Percentiles rank a stretch among this genome's conserved stretches.
Evolutionary conservation across 208 protist genomes (phyloP).

Genomic region (Acanthamoeba quina): DNA sequence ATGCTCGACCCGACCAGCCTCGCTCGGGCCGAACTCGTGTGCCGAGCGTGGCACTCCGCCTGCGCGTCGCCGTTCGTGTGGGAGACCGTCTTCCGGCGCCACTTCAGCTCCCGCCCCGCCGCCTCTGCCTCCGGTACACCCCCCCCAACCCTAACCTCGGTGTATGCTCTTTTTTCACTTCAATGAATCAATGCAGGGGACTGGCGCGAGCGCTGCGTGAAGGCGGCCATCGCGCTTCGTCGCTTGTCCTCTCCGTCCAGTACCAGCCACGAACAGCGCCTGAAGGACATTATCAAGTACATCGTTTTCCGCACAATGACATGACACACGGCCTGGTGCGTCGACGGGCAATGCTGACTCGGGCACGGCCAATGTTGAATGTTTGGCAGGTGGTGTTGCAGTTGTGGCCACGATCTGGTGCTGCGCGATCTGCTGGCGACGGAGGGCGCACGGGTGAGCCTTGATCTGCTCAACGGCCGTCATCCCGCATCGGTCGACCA

Average conservation of each 20-base stretch:
- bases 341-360: too few species aligned
- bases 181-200: neutral
- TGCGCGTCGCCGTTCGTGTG: neutral
- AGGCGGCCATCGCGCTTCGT: neutral
- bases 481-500: too few species aligned
- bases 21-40: neutral
- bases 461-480: neutral
- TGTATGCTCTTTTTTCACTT: too few species aligned
- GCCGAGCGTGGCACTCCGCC: neutral
- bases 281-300: neutral
- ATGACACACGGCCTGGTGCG: too few species aligned
- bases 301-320: too few species aligned
- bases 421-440: neutral
- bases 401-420: neutral
- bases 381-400: neutral
- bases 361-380: neutral
- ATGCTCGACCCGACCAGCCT: slow-evolving; percentile 1
- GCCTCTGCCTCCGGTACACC: neutral
- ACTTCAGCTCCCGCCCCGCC: neutral
- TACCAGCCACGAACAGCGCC: neutral
- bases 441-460: neutral
- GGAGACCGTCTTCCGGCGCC: neutral
- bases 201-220: neutral
- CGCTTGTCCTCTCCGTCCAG: neutral
- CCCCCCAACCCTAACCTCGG: neutral